Base-by-base conservation (phyloP, 495 filamentous ascomycete species). In the Annulohypoxylon stygium region DNA sequence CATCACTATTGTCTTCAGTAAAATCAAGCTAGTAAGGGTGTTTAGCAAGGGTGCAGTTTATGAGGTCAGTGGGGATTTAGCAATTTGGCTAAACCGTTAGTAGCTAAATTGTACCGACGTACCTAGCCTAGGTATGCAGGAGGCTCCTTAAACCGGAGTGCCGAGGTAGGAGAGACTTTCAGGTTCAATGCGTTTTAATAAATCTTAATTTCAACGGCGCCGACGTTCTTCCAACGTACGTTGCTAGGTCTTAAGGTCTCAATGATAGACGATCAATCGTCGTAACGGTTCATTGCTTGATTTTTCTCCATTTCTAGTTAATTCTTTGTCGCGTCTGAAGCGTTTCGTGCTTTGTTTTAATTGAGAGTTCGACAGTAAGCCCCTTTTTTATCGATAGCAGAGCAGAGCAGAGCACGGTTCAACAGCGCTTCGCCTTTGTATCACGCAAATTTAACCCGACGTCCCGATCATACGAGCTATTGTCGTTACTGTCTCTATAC, bases 131-230 rank as follows among this genome's bases (percentile, higher is more conserved):
- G 57, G 53, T 45, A 33, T 26, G 37, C 20, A 47, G 37, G 12
- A 50, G 48, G n/a, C 36, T 39, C 20, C 47, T 64, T 37, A 68
- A 75, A 61, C 72, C 72, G 72, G 72, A 75, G 72, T 62, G 67
- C 72, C 72, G 72, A 75, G 72, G 72, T 75, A 74, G 25, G 50
- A 51, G 39, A 14, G 43, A 57, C 37, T 43, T 55, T 39, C 20
- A 26, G 20, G 33, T 34, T 33, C 10, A 58, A 9, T 58, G 54
- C 54, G 30, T 23, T 45, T 54, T 30, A 54, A 54, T 54, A 16
- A 47, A 45, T 30, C 26, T 61, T 61, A 61, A 61, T 61, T 47
- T 33, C 58, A 45, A 30, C 54, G 26, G 23, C 33, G 53, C 33
- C 25, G 63, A 55, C 23, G 33, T 59, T n/a, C 53, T 37, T 33